Percentiles rank a stretch among this genome's conserved stretches.
Conservation (phyloP, 441 rosid species). For the Jatropha podagrica region DNA sequence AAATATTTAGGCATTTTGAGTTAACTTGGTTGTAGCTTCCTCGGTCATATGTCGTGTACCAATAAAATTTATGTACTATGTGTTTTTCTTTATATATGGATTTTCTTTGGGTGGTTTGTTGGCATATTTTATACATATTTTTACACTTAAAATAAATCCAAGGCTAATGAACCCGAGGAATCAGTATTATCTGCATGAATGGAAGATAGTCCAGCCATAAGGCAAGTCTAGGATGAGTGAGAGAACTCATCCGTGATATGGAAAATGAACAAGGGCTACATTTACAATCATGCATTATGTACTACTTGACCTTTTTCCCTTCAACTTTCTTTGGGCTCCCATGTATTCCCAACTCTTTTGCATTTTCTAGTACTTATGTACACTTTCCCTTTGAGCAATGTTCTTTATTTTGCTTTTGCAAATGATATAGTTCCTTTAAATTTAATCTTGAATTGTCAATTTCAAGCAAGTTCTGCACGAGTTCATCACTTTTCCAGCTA, state of each 20-base stretch:
- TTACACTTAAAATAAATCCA: not conserved
- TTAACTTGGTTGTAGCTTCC: constrained; percentile 2
- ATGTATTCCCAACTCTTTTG: not conserved
- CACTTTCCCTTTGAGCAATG: not conserved
- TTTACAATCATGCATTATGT: too few relatives aligned
- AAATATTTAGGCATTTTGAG: not conserved
- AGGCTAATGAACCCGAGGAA: not conserved
- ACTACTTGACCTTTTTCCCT: not conserved
- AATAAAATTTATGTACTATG: not conserved
- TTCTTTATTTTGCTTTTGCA: not conserved
- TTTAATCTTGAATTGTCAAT: not conserved
- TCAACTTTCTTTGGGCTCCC: not conserved
- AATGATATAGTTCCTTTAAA: not conserved
- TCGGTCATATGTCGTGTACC: not conserved
- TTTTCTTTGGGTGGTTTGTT: not conserved
- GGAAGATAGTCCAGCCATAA: not conserved
- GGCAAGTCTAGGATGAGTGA: not conserved
- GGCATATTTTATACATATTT: not conserved
- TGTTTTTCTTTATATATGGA: too few relatives aligned
- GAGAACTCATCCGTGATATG: not conserved
- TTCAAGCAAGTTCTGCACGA: too few relatives aligned
- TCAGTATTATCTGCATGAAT: not conserved
- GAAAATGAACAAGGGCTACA: too few relatives aligned
- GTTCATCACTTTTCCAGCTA: not conserved
- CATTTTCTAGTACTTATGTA: not conserved